Evolutionary conservation across 1,284 basidiomycete species (phyloP).

Genomic region (Cutaneotrichosporon sp.): DNA sequence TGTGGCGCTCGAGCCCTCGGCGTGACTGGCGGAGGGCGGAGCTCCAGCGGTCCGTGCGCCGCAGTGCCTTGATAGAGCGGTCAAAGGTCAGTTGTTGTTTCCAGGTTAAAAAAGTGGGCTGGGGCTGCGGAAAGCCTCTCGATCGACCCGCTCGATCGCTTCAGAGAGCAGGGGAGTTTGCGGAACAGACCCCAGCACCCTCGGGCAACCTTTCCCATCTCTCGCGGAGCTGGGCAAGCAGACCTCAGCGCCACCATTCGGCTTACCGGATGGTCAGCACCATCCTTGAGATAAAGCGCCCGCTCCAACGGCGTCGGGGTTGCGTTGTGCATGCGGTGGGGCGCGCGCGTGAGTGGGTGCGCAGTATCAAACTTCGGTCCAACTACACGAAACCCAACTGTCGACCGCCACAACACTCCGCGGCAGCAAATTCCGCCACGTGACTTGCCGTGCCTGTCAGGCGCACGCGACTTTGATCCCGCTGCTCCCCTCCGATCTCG

Average conservation of each 20-base stretch:
- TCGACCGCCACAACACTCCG: neutral
- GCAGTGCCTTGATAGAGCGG: neutral
- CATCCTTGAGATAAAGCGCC: too few relatives aligned
- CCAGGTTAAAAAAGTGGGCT: too few relatives aligned
- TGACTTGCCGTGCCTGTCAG: neutral
- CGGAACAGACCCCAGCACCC: too few relatives aligned
- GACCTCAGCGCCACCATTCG: too few relatives aligned
- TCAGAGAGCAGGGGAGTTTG: too few relatives aligned
- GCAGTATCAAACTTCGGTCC: neutral
- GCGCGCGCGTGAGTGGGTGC: too few relatives aligned
- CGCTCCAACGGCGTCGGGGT: too few relatives aligned
- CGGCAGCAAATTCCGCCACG: neutral
- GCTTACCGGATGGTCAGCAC: too few relatives aligned
- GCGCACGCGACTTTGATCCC: conserved; percentile 2
- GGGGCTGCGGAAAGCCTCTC: too few relatives aligned
- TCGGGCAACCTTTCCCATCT: too few relatives aligned
- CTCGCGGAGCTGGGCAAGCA: too few relatives aligned
- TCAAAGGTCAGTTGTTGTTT: neutral
- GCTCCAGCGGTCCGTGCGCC: neutral
- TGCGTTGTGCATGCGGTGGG: neutral
- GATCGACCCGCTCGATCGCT: too few relatives aligned
- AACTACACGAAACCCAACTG: neutral
- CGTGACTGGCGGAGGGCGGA: neutral
- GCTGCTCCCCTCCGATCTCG: neutral
- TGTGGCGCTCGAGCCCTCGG: neutral